Evolutionary conservation across 352 stramenopile genomes (phyloP).

Genomic region (Bremia lactucae): DNA sequence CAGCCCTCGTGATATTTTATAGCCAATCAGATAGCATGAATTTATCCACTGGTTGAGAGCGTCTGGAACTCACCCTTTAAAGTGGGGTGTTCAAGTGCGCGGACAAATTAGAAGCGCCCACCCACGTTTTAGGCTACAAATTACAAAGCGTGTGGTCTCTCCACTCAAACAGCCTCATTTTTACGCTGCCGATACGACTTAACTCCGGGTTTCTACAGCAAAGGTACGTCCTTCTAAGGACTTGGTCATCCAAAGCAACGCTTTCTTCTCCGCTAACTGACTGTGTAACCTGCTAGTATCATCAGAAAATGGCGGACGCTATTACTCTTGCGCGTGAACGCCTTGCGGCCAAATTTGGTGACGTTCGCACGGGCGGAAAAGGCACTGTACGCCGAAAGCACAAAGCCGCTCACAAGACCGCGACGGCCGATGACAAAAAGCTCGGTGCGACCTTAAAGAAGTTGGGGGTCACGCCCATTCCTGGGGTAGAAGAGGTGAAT

Average conservation of each 20-base stretch:
- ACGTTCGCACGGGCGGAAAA: conserved; percentile 93
- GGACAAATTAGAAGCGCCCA: conserved; percentile 10
- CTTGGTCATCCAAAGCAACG: background rate
- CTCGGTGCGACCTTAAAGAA: conserved; percentile 96
- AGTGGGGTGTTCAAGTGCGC: background rate
- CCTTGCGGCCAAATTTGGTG: conserved; percentile 78
- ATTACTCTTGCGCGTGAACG: conserved; percentile 83
- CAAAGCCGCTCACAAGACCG: conserved; percentile 88
- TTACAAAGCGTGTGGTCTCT: conserved; percentile 3
- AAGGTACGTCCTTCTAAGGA: conserved; percentile 15
- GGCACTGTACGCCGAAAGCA: conserved; percentile 94
- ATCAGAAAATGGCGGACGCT: conserved; percentile 76
- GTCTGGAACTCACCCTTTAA: conserved; percentile 10
- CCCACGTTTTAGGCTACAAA: conserved; percentile 14
- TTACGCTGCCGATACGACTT: conserved; percentile 69
- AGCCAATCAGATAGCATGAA: conserved; percentile 3
- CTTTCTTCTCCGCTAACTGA: conserved; percentile 3
- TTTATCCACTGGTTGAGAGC: conserved; percentile 23
- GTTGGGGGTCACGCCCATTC: conserved; percentile 96
- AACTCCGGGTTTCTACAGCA: conserved; percentile 30
- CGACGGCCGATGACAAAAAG: conserved; percentile 96
- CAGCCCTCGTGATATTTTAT: too few species aligned
- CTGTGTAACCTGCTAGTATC: background rate
- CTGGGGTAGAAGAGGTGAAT: conserved; percentile 98
- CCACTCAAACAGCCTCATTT: conserved; percentile 33